Evolutionary conservation across 1,139 yeast species (phyloP).

Genomic region (Blastobotrys buckinghamii): DNA sequence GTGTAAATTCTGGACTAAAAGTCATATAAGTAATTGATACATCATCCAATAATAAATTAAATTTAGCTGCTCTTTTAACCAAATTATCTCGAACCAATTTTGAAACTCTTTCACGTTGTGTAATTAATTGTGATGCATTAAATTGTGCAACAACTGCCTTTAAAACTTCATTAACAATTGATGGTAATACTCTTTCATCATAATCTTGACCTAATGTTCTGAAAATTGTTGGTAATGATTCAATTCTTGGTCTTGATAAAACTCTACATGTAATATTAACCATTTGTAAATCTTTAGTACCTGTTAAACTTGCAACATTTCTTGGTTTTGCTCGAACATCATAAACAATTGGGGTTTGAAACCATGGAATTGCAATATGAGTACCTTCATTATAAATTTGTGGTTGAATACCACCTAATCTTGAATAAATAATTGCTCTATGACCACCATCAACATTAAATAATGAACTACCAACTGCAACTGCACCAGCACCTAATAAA

Average conservation of each 20-base stretch:
- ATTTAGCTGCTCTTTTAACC: slow-evolving; percentile 85
- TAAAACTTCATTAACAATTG: slow-evolving; percentile 93
- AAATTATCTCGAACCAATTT: slow-evolving; percentile 85
- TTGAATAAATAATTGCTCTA: slow-evolving; percentile 89
- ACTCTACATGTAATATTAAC: slow-evolving; percentile 98
- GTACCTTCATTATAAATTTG: slow-evolving; percentile 90
- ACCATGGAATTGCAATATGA: slow-evolving; percentile 89
- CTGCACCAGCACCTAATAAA: slow-evolving; percentile 64
- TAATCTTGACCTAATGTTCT: slow-evolving; percentile 91
- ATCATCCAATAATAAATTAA: slow-evolving; percentile 85
- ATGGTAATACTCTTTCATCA: slow-evolving; percentile 94
- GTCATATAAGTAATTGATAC: slow-evolving; percentile 96
- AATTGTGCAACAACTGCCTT: slow-evolving; percentile 97
- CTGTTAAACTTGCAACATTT: slow-evolving; percentile 94
- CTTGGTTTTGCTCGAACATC: slow-evolving; percentile 98
- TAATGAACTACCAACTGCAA: slow-evolving; percentile 65
- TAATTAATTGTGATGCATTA: slow-evolving; percentile 94
- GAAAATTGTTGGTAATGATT: slow-evolving; percentile 73
- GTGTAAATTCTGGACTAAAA: slow-evolving; percentile 94
- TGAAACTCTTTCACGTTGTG: slow-evolving; percentile 96
- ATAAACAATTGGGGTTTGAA: slow-evolving; percentile 86
- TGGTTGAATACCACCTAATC: slow-evolving; percentile 83
- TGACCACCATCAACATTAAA: slow-evolving; percentile 99
- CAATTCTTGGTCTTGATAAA: slow-evolving; percentile 78
- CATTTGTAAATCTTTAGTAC: slow-evolving; percentile 98